These are phyloP conservation scores for Sporobolomyces phaffii DNA, from an alignment of 768 basidiomycete species.

Conservation along the genomic window DNA sequence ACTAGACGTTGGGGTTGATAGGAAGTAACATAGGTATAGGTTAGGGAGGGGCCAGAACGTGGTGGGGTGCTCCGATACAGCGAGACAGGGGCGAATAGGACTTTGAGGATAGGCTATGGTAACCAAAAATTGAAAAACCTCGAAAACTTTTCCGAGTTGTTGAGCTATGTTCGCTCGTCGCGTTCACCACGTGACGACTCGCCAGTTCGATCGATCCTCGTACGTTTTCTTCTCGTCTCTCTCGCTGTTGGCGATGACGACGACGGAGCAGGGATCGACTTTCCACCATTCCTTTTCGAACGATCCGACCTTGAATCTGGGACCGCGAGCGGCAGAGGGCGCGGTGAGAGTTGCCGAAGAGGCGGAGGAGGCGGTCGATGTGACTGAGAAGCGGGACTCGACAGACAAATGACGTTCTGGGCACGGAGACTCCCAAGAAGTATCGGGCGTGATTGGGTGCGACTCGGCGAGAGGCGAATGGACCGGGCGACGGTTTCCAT, in stretches of 20 bases:
- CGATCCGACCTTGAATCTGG: not conserved
- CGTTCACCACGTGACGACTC: not conserved
- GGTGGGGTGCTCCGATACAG: too few species aligned
- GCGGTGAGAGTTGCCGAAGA: not conserved
- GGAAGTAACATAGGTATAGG: too few species aligned
- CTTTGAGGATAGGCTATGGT: too few species aligned
- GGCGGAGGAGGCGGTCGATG: not conserved
- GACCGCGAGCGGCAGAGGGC: too few species aligned
- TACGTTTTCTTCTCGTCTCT: not conserved
- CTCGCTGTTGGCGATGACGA: too few species aligned
- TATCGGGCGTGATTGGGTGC: not conserved
- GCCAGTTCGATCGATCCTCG: not conserved
- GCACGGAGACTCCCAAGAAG: too few species aligned
- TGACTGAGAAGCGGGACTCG: not conserved
- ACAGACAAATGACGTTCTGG: slow-evolving; percentile 3
- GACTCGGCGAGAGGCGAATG: not conserved
- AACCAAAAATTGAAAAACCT: too few species aligned
- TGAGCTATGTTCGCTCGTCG: too few species aligned
- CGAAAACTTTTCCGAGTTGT: too few species aligned
- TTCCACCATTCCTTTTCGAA: not conserved
- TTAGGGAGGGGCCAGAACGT: too few species aligned
- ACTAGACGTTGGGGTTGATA: too few species aligned
- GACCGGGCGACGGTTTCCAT: not conserved
- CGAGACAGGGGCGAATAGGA: too few species aligned
- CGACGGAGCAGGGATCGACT: not conserved